Conservation (phyloP, 225 moss, liverwort and hornwort genomes). For the Physcomitrium patens region DNA sequence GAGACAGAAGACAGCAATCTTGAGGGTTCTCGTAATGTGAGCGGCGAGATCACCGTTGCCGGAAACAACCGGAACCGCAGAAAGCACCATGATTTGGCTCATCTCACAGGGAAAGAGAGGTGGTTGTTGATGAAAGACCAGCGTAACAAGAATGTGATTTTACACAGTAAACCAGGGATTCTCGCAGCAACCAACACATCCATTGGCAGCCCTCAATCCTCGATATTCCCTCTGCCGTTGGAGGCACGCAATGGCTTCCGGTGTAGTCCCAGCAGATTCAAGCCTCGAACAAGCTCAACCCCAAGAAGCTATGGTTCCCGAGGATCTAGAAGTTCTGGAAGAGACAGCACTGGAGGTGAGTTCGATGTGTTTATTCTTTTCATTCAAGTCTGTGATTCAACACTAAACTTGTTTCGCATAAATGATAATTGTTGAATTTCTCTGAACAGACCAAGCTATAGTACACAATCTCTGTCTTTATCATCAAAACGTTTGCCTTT, state of each 20-base stretch:
- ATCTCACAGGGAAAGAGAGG: conserved; percentile 47
- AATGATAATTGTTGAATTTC: no score
- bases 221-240: conserved; percentile 34
- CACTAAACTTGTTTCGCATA: no score
- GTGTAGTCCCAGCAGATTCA: conserved; percentile 44
- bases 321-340: conserved; percentile 42
- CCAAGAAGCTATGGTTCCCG: conserved; percentile 33
- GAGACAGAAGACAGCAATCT: conserved; percentile 85
- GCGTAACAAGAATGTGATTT: conserved; percentile 23
- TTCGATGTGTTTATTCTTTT: neutral
- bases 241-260: conserved; percentile 38
- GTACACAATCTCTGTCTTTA: no score
- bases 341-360: conserved; percentile 48
- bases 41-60: conserved; percentile 64
- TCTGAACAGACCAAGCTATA: no score
- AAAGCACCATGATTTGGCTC: conserved; percentile 42
- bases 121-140: conserved; percentile 39
- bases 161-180: conserved; percentile 5
- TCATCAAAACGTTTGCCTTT: no score
- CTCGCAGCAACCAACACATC: neutral
- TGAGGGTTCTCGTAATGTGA: conserved; percentile 59
- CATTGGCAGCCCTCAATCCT: conserved; percentile 29
- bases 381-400: neutral
- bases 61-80: conserved; percentile 59
- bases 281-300: conserved; percentile 40